Conservation (phyloP, 2,329 filamentous ascomycete genomes). For the Tolypocladium endophyticum region DNA sequence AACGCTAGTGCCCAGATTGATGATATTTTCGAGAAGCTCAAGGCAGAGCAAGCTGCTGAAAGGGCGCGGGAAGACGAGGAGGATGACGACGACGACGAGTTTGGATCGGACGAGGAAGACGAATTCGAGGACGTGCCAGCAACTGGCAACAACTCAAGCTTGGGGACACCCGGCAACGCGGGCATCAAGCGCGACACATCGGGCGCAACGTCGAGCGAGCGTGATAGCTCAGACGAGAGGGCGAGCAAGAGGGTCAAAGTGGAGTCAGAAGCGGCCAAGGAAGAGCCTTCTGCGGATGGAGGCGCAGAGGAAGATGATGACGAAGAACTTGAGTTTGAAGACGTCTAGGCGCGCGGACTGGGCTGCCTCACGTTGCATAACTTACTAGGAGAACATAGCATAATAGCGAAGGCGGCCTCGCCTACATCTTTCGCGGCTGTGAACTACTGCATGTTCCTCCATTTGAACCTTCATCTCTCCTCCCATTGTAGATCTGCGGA, state of each 20-base stretch:
- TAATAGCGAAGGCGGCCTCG: neutral
- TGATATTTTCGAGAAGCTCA: conserved; percentile 57
- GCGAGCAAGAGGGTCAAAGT: conserved; percentile 52
- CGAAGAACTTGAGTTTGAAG: conserved; percentile 49
- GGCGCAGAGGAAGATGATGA: conserved; percentile 38
- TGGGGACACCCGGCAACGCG: conserved; percentile 20
- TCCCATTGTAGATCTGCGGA: neutral
- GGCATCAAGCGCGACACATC: conserved; percentile 20
- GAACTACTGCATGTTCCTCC: neutral
- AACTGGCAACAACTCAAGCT: conserved; percentile 18
- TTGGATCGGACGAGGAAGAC: conserved; percentile 25
- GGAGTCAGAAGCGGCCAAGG: conserved; percentile 35
- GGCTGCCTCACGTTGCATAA: no score
- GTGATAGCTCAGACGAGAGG: conserved; percentile 27
- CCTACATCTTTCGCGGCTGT: neutral
- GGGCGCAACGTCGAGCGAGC: conserved; percentile 5
- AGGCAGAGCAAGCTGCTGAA: conserved; percentile 45
- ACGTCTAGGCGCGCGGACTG: conserved; percentile 28
- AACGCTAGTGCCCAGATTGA: conserved; percentile 50
- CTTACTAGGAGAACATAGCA: neutral
- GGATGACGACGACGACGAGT: conserved; percentile 22
- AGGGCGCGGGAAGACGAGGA: conserved; percentile 20
- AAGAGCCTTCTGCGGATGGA: conserved; percentile 24
- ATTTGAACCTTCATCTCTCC: neutral
- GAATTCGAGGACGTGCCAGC: conserved; percentile 42